Conservation (phyloP, 2,329 filamentous ascomycete species). For the Verticillium nubilum region DNA sequence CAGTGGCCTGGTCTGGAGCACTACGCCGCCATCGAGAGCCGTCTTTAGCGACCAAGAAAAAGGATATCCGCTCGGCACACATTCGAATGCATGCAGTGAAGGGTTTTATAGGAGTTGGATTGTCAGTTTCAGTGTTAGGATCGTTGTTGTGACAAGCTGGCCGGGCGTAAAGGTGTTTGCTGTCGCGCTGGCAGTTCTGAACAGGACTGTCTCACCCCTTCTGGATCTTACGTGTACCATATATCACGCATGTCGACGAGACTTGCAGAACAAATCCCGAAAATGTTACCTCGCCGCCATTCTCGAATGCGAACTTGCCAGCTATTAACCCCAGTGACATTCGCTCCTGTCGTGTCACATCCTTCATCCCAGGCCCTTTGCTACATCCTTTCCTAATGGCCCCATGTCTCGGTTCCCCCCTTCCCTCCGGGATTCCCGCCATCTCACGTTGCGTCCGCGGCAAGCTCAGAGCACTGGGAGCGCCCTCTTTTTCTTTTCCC, state of each 20-base stretch:
- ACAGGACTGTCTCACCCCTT: too few species aligned
- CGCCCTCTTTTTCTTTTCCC: too few species aligned
- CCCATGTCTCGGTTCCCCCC: background rate
- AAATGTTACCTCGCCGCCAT: background rate
- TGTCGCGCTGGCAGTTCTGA: too few species aligned
- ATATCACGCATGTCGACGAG: background rate
- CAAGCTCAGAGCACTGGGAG: background rate
- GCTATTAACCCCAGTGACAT: background rate
- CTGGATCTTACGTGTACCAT: background rate
- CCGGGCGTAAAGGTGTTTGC: too few species aligned
- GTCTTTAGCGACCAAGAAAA: slow-evolving; percentile 45
- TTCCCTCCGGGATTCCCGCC: too few species aligned
- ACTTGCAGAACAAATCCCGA: background rate
- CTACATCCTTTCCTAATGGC: background rate
- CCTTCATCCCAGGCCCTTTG: background rate
- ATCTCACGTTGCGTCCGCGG: background rate
- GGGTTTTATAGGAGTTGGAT: too few species aligned
- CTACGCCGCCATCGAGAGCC: slow-evolving; percentile 68
- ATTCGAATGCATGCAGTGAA: too few species aligned
- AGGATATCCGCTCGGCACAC: too few species aligned
- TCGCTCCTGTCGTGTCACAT: background rate
- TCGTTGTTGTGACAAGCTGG: too few species aligned
- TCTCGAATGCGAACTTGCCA: background rate
- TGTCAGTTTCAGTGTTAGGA: too few species aligned
- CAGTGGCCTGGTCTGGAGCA: slow-evolving; percentile 73